A percentile compares a stretch with the other conserved stretches of the same genome.
Conservation (phyloP, 768 basidiomycete genomes). For the Tulasnella sp. region DNA sequence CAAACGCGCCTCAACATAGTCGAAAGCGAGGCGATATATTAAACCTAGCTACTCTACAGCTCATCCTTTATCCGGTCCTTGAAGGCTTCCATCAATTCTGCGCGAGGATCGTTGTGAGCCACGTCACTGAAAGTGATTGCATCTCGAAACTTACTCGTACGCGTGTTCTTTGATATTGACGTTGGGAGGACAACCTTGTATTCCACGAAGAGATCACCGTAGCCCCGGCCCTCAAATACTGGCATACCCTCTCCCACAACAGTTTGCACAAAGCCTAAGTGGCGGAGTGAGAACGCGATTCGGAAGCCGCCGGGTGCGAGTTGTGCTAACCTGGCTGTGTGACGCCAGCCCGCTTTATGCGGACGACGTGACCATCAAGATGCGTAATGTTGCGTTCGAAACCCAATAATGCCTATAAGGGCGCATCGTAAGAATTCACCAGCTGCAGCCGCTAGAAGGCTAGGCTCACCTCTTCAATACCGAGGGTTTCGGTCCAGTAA, state of each 20-base stretch:
- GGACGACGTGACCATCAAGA: constrained; percentile 79
- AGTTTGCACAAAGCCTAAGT: constrained; percentile 75
- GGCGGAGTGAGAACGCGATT: neutral
- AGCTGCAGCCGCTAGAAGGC: neutral
- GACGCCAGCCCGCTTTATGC: constrained; percentile 68
- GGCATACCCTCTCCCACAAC: constrained; percentile 91
- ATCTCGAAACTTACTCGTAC: constrained; percentile 60
- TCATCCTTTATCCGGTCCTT: constrained; percentile 45
- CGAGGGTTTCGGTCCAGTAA: constrained; percentile 89
- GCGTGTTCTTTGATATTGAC: constrained; percentile 61
- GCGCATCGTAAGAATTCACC: constrained; percentile 4
- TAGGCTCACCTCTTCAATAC: constrained; percentile 75
- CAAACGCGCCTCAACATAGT: neutral
- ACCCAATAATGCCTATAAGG: constrained; percentile 82
- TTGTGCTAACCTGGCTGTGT: constrained; percentile 78
- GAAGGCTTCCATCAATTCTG: constrained; percentile 59
- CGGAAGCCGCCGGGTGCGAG: neutral
- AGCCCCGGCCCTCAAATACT: constrained; percentile 50
- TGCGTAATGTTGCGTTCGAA: constrained; percentile 89
- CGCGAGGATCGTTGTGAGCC: constrained; percentile 4
- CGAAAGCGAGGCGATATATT: neutral
- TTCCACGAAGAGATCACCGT: constrained; percentile 87
- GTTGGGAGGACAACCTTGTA: constrained; percentile 88
- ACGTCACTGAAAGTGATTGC: neutral
- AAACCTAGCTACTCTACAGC: constrained; percentile 37